Conservation (phyloP, 768 basidiomycete species). For the Hericium alpestre region DNA sequence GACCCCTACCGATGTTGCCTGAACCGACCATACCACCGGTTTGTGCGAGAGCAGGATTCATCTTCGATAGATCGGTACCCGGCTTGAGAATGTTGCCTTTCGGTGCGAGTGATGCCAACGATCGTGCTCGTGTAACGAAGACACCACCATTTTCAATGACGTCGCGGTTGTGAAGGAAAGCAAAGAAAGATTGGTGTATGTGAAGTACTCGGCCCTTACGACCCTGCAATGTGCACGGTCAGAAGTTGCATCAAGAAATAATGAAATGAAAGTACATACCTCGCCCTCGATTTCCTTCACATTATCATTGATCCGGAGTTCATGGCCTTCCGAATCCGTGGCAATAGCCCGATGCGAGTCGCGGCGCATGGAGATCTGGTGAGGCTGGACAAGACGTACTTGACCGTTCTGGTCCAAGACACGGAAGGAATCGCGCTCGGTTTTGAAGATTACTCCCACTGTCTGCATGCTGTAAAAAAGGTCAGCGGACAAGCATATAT, state of each 20-base stretch:
- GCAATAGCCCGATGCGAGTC: constrained; percentile 78
- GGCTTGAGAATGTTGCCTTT: constrained; percentile 65
- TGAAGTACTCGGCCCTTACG: constrained; percentile 88
- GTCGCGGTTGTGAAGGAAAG: constrained; percentile 91
- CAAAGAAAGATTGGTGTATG: constrained; percentile 88
- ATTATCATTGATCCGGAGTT: constrained; percentile 79
- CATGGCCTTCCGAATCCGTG: constrained; percentile 80
- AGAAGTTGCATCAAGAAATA: not conserved
- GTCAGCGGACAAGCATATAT: not conserved
- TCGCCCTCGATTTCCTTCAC: constrained; percentile 89
- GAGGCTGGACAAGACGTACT: constrained; percentile 80
- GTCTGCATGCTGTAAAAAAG: constrained; percentile 59
- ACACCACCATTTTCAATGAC: constrained; percentile 86
- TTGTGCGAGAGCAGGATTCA: constrained; percentile 72
- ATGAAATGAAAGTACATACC: constrained; percentile 29
- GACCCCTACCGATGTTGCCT: constrained; percentile 66
- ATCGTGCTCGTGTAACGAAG: constrained; percentile 82
- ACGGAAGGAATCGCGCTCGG: constrained; percentile 91
- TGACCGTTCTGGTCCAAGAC: constrained; percentile 92
- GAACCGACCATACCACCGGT: constrained; percentile 74
- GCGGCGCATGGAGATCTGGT: constrained; percentile 87
- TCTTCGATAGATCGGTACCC: constrained; percentile 73
- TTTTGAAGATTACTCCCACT: constrained; percentile 95
- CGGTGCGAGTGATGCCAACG: constrained; percentile 76
- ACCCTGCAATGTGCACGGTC: constrained; percentile 30